Evolutionary conservation across 2,329 filamentous ascomycete genomes (phyloP), one percentile per base, ranked within the genome.

Genomic region (Ophiostoma novo-ulmi): DNA sequence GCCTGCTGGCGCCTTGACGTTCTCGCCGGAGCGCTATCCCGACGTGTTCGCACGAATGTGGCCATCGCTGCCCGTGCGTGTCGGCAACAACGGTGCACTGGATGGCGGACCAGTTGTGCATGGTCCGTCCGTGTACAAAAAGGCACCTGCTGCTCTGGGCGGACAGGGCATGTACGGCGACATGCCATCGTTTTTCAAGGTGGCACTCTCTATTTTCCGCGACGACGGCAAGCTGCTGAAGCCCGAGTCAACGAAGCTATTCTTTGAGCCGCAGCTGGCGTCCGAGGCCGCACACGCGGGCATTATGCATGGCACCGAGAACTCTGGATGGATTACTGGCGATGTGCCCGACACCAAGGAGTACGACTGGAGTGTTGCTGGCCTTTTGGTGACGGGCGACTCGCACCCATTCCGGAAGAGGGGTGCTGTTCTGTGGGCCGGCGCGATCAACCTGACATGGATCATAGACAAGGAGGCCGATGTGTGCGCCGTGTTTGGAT

Each of bases 231-330:
- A 79, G 61, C 73, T 87, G 0, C 78, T 88, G 7, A 31, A 41
- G 3, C 38, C 44, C 5, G 79, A 76, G 26, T 77, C 78, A 0
- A 76, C 76, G 3, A 78, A 81, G 0, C 74, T 78, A 63, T 80
- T 87, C 77, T 86, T 86, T 73, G 74, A 77, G 69, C 80, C 84
- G 0, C 84, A 84, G 69, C 79, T 87, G 0, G 76, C 73, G 3
- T 70, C 73, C 0, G 68, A 41, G 74, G 63, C 58, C 73, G 14
- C 73, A 74, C 75, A 67, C 73, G 52, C 22, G 58, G 13, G 74
- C 72, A 72, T 77, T 22, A 73, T 79, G 38, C 76, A 76, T 39
- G 71, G 73, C 10, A 78, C 79, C 69, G 73, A 77, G 38, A 13
- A 73, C 26, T 73, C 75, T 0, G 72, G 72, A 13, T 78, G 77